Percentiles rank a stretch among this genome's conserved stretches.
Evolutionary conservation across 2,329 filamentous ascomycete genomes (phyloP).

Genomic region (Podosphaera aphanis): DNA sequence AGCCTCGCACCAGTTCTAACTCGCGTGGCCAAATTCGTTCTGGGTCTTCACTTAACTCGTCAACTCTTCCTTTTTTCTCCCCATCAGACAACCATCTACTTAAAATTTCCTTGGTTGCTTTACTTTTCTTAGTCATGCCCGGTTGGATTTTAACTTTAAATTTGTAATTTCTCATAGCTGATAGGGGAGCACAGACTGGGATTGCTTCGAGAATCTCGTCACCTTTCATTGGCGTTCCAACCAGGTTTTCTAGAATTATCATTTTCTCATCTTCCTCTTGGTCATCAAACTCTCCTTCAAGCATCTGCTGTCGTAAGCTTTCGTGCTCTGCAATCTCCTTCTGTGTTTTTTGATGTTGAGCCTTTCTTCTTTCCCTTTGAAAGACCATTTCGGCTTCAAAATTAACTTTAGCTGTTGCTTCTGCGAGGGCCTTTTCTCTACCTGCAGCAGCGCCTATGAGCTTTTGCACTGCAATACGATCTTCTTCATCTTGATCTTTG

Average conservation of each 20-base stretch:
- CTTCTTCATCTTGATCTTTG: constrained; percentile 82
- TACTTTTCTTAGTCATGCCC: constrained; percentile 74
- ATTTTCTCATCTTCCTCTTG: constrained; percentile 30
- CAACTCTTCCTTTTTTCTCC: constrained; percentile 27
- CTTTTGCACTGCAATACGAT: constrained; percentile 58
- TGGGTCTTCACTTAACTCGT: constrained; percentile 34
- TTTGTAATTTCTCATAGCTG: constrained; percentile 46
- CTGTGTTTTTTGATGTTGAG: constrained; percentile 59
- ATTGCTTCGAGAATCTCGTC: constrained; percentile 57
- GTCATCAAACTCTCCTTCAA: constrained; percentile 34
- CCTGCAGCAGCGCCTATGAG: constrained; percentile 60
- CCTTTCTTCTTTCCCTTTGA: constrained; percentile 49
- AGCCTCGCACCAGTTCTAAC: constrained; percentile 56
- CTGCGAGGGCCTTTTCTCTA: constrained; percentile 42
- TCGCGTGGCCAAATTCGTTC: constrained; percentile 72
- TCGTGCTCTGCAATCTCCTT: constrained; percentile 57
- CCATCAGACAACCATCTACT: constrained; percentile 52
- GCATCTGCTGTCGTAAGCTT: constrained; percentile 36
- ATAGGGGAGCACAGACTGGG: constrained; percentile 41
- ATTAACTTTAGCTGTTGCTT: constrained; percentile 40
- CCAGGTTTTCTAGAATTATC: constrained; percentile 41
- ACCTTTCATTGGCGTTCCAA: constrained; percentile 54
- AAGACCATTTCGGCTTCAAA: constrained; percentile 50
- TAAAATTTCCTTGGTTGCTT: constrained; percentile 78
- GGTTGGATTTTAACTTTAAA: constrained; percentile 93